A percentile compares a stretch with the other conserved stretches of the same genome.
Evolutionary conservation across 2,329 filamentous ascomycete genomes (phyloP).

Genomic region (Fusarium nanum): DNA sequence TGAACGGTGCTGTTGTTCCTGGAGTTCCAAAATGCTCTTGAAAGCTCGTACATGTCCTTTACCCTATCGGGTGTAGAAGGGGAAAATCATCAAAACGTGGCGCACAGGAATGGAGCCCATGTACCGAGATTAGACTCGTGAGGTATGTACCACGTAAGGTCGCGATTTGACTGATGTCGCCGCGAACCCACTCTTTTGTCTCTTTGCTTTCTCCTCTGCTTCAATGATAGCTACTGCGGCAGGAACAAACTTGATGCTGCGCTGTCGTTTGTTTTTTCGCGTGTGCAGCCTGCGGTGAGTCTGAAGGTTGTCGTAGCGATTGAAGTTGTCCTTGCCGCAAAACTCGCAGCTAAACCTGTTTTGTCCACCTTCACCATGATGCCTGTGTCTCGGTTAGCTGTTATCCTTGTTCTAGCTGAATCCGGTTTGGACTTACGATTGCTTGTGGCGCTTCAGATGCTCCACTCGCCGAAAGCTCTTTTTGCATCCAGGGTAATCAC

Average conservation of each 20-base stretch:
- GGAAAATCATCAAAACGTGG: too few relatives aligned
- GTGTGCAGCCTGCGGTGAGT: conserved; percentile 56
- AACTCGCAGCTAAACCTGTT: conserved; percentile 55
- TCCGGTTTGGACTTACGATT: conserved; percentile 55
- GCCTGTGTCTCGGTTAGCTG: conserved; percentile 27
- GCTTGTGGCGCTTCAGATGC: conserved; percentile 66
- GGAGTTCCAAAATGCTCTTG: too few relatives aligned
- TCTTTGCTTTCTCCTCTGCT: conserved; percentile 53
- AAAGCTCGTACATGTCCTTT: too few relatives aligned
- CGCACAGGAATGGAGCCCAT: too few relatives aligned
- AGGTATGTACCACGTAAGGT: too few relatives aligned
- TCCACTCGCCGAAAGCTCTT: conserved; percentile 64
- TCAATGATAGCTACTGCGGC: conserved; percentile 53
- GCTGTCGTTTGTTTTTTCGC: conserved; percentile 52
- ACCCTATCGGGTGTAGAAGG: too few relatives aligned
- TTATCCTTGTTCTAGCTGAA: neutral
- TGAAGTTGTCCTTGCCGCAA: conserved; percentile 56
- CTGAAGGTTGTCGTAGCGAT: conserved; percentile 55
- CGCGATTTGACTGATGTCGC: too few relatives aligned
- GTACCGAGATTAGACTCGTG: too few relatives aligned
- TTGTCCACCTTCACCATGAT: conserved; percentile 54
- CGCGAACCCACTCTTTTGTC: conserved; percentile 39
- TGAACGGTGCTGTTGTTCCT: too few relatives aligned
- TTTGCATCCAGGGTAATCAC: conserved; percentile 59
- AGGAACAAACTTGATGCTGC: conserved; percentile 54